These are phyloP conservation scores for Dothistroma septosporum DNA, from an alignment of 2,329 filamentous ascomycete species.

Conservation along the genomic window DNA sequence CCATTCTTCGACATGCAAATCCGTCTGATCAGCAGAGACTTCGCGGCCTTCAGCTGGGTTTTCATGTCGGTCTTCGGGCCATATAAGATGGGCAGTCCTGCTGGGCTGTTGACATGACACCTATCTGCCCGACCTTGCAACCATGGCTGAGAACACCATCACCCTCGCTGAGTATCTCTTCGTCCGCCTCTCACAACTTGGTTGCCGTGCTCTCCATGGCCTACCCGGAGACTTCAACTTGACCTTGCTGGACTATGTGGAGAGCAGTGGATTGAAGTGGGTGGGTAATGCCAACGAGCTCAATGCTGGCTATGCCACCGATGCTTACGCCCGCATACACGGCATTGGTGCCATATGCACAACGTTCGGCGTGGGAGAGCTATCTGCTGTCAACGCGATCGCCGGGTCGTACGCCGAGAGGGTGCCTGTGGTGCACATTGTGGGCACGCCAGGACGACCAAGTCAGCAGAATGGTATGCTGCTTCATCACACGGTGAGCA, in stretches of 20 bases:
- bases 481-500: conserved; percentile 42
- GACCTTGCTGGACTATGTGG: conserved; percentile 55
- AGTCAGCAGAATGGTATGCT: conserved; percentile 41
- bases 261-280: conserved; percentile 53
- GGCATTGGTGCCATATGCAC: conserved; percentile 46
- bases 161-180: conserved; percentile 17
- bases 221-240: conserved; percentile 50
- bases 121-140: neutral
- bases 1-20: neutral
- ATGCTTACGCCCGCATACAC: conserved; percentile 46
- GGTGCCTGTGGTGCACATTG: conserved; percentile 47
- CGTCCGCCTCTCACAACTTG: conserved; percentile 14
- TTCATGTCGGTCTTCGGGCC: neutral
- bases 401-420: conserved; percentile 48
- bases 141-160: conserved; percentile 29
- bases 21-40: neutral
- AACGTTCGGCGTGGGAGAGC: conserved; percentile 47
- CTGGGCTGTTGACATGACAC: neutral
- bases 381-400: conserved; percentile 46
- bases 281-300: conserved; percentile 61
- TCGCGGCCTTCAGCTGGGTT: neutral
- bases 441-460: conserved; percentile 40
- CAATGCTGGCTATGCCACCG: conserved; percentile 47
- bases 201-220: conserved; percentile 37
- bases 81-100: neutral